phyloP scores from a whole-genome alignment of 2,329 filamentous ascomycete genomes.

The Penicillium sp. region DNA sequence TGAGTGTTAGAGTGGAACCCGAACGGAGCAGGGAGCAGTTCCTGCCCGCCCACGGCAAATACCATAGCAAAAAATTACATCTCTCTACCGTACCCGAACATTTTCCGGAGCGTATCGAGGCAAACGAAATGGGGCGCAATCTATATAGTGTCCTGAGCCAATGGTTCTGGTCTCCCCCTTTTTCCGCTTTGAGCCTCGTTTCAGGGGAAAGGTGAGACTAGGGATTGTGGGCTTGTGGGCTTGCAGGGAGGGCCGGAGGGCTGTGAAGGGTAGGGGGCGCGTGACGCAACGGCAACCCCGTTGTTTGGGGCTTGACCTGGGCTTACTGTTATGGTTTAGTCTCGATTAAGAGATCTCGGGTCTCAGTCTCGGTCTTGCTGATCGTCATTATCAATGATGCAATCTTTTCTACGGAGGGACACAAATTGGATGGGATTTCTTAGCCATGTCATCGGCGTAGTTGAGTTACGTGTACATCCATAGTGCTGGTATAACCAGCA shows the following conservation, averaged over 20 bases:
- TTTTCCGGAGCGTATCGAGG: not conserved
- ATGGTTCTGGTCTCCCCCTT: not conserved
- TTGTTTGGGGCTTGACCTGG: not conserved
- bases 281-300: not conserved
- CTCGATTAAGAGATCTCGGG: not conserved
- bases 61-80: not conserved
- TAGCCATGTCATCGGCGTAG: not conserved
- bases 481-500: not conserved
- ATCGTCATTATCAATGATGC: not conserved
- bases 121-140: slow-evolving; percentile 1
- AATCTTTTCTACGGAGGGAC: not conserved
- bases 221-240: not conserved
- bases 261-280: not conserved
- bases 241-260: not conserved
- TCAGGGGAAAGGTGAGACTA: slow-evolving; percentile 6
- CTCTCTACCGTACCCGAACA: not conserved
- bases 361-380: not conserved
- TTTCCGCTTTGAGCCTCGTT: slow-evolving; percentile 4
- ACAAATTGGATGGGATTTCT: not conserved
- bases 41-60: slow-evolving; percentile 3
- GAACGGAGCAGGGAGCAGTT: not conserved
- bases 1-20: slow-evolving; percentile 1
- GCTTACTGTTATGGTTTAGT: not conserved
- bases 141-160: not conserved
- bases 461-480: not conserved